These are phyloP conservation scores for Emmonsia crescens DNA, from an alignment of 2,329 filamentous ascomycete genomes.

Conservation along the genomic window DNA sequence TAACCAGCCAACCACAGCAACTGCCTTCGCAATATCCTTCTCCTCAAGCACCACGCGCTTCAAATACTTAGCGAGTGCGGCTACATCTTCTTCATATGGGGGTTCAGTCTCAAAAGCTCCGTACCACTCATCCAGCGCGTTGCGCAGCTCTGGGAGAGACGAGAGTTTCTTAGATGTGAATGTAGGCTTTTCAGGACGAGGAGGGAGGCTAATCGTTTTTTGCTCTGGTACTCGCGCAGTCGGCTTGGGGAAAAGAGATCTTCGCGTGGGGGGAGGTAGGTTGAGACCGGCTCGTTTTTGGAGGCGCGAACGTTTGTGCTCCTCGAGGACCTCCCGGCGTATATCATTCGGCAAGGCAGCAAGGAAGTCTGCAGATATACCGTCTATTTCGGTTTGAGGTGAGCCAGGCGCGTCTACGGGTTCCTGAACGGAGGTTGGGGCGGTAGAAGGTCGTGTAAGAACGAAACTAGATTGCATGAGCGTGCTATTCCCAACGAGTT, in stretches of 20 bases:
- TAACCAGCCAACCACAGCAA: slow-evolving; percentile 57
- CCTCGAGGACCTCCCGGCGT: slow-evolving; percentile 63
- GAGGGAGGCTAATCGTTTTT: slow-evolving; percentile 37
- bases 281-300: slow-evolving; percentile 46
- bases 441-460: slow-evolving; percentile 22
- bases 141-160: slow-evolving; percentile 53
- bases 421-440: slow-evolving; percentile 12
- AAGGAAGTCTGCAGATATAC: slow-evolving; percentile 61
- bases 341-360: slow-evolving; percentile 74
- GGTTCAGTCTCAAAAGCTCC: slow-evolving; percentile 59
- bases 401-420: slow-evolving; percentile 14
- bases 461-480: slow-evolving; percentile 67
- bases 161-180: slow-evolving; percentile 52
- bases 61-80: slow-evolving; percentile 63
- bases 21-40: slow-evolving; percentile 63
- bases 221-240: slow-evolving; percentile 18
- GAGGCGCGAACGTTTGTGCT: slow-evolving; percentile 54
- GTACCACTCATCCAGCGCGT: slow-evolving; percentile 68
- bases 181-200: slow-evolving; percentile 43
- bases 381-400: slow-evolving; percentile 21
- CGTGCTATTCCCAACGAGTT: slow-evolving; percentile 45
- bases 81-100: slow-evolving; percentile 68
- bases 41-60: slow-evolving; percentile 63
- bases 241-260: neutral
- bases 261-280: slow-evolving; percentile 18